Percentiles rank a stretch among this genome's conserved stretches.
These are phyloP conservation scores for Diutina sp. DNA, from an alignment of 1,139 yeast species.

Conservation along the genomic window DNA sequence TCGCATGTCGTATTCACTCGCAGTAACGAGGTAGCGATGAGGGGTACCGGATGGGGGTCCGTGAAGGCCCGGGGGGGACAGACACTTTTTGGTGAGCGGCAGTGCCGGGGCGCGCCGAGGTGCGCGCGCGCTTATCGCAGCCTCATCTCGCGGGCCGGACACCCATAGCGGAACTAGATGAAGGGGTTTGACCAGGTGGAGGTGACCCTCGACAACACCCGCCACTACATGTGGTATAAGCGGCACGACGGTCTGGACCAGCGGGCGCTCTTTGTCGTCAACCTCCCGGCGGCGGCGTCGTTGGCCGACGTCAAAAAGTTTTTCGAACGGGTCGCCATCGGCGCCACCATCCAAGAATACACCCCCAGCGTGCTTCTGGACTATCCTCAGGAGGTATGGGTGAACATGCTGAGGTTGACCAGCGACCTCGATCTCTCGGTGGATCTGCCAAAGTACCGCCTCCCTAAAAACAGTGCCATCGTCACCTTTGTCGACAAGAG, in stretches of 20 bases:
- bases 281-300: constrained; percentile 56
- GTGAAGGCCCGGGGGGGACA: too few relatives aligned
- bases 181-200: background rate
- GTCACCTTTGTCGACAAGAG: constrained; percentile 66
- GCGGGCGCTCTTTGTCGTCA: constrained; percentile 57
- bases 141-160: background rate
- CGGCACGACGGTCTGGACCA: constrained; percentile 41
- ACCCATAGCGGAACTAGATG: background rate
- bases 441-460: constrained; percentile 13
- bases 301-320: constrained; percentile 40
- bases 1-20: too few relatives aligned
- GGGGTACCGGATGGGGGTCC: too few relatives aligned
- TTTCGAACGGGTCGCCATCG: constrained; percentile 47
- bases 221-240: constrained; percentile 46
- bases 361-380: constrained; percentile 25
- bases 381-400: constrained; percentile 36
- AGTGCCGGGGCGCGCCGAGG: too few relatives aligned
- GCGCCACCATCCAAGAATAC: constrained; percentile 44
- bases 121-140: background rate
- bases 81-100: too few relatives aligned
- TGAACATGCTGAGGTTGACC: constrained; percentile 48
- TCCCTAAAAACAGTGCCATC: constrained; percentile 66
- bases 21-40: too few relatives aligned
- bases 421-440: constrained; percentile 35
- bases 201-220: background rate